These are phyloP conservation scores for Parafenestella ontariensis DNA, from an alignment of 2,329 filamentous ascomycete genomes.

Conservation along the genomic window DNA sequence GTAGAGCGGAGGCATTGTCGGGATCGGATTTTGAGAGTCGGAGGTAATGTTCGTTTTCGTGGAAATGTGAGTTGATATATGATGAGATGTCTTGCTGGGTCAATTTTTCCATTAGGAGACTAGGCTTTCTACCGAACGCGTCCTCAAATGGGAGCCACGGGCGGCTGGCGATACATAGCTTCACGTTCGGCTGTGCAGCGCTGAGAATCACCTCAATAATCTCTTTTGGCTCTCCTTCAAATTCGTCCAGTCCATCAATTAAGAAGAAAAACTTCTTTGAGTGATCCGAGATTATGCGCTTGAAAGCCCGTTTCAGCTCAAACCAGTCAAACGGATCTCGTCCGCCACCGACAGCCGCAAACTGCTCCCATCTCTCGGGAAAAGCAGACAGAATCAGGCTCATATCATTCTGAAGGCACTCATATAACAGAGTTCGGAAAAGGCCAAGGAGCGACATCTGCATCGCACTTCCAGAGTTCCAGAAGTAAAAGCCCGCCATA, in stretches of 20 bases:
- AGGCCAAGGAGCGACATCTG: constrained; percentile 7
- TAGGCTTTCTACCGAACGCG: constrained; percentile 27
- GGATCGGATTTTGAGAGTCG: constrained; percentile 23
- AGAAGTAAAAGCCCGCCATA: constrained; percentile 38
- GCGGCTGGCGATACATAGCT: constrained; percentile 37
- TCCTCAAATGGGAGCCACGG: constrained; percentile 36
- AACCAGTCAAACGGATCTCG: constrained; percentile 10
- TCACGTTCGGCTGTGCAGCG: constrained; percentile 9
- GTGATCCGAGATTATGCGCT: constrained; percentile 57
- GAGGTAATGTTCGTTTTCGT: constrained; percentile 1
- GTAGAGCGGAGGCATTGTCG: constrained; percentile 21
- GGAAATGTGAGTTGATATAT: constrained; percentile 3
- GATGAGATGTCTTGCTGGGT: constrained; percentile 27
- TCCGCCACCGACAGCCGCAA: not conserved
- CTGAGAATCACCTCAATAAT: not conserved
- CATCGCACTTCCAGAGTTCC: constrained; percentile 29
- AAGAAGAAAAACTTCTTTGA: constrained; percentile 52
- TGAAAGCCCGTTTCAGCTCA: constrained; percentile 1
- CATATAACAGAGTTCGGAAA: not conserved
- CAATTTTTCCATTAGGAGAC: constrained; percentile 29
- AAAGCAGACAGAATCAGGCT: not conserved
- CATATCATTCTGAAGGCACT: constrained; percentile 6
- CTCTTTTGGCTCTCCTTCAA: not conserved
- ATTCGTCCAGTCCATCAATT: constrained; percentile 16
- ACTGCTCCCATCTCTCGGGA: constrained; percentile 2